Evolutionary conservation across 106 monocot species (phyloP).

Genomic region (Dendrobium huoshanense): DNA sequence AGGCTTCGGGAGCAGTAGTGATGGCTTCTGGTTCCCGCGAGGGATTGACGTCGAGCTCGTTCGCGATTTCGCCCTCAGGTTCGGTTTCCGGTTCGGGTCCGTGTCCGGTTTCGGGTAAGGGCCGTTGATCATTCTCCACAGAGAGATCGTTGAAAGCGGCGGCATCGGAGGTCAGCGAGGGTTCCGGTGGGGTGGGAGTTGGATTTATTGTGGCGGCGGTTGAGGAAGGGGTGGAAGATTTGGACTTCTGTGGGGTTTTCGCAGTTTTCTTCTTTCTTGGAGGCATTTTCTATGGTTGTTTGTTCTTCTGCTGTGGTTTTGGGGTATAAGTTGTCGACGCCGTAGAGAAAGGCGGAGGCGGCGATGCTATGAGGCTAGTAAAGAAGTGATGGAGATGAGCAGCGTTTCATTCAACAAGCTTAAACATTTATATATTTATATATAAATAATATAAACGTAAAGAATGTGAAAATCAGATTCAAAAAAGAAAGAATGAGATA

Average conservation of each 20-base stretch:
- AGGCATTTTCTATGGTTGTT: constrained; percentile 21
- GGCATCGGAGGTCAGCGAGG: background rate
- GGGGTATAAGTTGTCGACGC: background rate
- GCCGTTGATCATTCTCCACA: background rate
- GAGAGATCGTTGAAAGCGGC: background rate
- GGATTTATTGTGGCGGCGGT: background rate
- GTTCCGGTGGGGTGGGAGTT: background rate
- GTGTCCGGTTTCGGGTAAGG: constrained; percentile 6
- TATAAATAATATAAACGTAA: too few relatives aligned
- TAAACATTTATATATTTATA: too few relatives aligned
- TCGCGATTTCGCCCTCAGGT: too few relatives aligned
- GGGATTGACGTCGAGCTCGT: background rate
- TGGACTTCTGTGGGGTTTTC: constrained; percentile 27
- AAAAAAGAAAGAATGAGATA: too few relatives aligned
- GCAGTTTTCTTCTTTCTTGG: constrained; percentile 27
- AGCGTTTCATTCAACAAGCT: background rate
- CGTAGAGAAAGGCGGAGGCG: background rate
- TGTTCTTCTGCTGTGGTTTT: background rate
- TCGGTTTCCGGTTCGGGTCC: background rate
- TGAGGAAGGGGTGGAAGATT: constrained; percentile 15
- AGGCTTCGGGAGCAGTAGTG: background rate
- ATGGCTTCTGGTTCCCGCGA: background rate
- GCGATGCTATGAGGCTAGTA: background rate
- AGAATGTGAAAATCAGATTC: too few relatives aligned
- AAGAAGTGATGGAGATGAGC: background rate